phyloP scores from a whole-genome alignment of 2,329 filamentous ascomycete species.

The Trichoderma cornu-damae region DNA sequence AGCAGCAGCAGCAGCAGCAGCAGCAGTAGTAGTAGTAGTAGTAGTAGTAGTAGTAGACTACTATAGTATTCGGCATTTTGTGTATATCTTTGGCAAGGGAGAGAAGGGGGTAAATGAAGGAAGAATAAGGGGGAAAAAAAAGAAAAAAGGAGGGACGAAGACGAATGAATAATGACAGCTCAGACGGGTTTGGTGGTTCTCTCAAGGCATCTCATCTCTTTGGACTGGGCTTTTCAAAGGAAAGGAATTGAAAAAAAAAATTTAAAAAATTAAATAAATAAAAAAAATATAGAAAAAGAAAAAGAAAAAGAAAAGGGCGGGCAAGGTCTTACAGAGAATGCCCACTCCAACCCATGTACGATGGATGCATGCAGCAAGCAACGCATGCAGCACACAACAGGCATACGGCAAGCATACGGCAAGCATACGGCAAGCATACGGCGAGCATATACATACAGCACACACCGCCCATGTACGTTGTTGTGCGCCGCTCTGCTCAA shows the following conservation, averaged over 20 bases:
- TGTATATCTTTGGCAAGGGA: too few species aligned
- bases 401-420: background rate
- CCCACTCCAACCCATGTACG: conserved; percentile 5
- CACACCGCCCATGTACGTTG: conserved; percentile 2
- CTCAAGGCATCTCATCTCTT: conserved; percentile 9
- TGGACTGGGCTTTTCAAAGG: background rate
- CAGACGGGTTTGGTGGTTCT: background rate
- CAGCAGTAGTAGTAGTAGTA: too few species aligned
- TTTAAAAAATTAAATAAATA: too few species aligned
- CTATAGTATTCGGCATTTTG: too few species aligned
- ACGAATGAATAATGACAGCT: background rate
- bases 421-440: background rate
- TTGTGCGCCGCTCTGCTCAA: background rate
- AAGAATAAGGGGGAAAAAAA: background rate
- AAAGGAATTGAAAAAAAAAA: too few species aligned
- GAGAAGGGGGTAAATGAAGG: background rate
- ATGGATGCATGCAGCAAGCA: conserved; percentile 8
- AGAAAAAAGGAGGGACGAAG: background rate
- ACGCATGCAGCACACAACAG: background rate
- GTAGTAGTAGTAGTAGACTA: too few species aligned
- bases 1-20: too few species aligned
- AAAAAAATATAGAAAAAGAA: too few species aligned
- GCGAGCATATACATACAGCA: background rate
- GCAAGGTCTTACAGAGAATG: background rate
- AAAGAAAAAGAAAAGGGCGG: conserved; percentile 4